Conservation (phyloP, 352 stramenopile genomes). For the Globisporangium radiosum region DNA sequence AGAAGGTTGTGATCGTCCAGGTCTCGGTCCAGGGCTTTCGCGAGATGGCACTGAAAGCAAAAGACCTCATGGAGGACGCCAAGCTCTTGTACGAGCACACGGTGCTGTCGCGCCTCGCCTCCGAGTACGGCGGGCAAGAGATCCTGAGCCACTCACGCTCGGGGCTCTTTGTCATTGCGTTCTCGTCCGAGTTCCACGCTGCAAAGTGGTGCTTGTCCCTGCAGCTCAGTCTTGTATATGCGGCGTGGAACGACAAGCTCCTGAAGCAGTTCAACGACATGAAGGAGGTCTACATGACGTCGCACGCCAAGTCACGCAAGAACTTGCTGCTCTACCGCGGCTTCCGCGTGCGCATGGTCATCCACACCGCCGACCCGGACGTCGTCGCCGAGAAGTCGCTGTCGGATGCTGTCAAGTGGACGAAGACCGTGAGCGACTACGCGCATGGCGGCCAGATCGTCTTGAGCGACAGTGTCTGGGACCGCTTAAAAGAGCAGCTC, state of each 20-base stretch:
- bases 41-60: conserved; percentile 63
- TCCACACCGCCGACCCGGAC: conserved; percentile 64
- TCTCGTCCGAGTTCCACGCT: conserved; percentile 80
- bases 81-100: conserved; percentile 85
- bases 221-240: conserved; percentile 80
- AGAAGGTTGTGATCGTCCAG: conserved; percentile 81
- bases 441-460: conserved; percentile 81
- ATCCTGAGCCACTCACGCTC: conserved; percentile 69
- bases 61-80: conserved; percentile 84
- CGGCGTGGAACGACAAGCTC: conserved; percentile 83
- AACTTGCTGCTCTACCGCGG: conserved; percentile 75
- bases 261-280: conserved; percentile 81
- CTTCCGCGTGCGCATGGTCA: conserved; percentile 84
- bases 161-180: conserved; percentile 79
- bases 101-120: conserved; percentile 72
- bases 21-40: conserved; percentile 80
- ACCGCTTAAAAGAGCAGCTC: conserved; percentile 81
- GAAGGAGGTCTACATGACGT: conserved; percentile 60
- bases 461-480: conserved; percentile 80
- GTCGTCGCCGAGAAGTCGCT: conserved; percentile 50
- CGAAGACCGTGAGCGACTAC: conserved; percentile 78
- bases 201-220: conserved; percentile 85
- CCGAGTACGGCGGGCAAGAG: conserved; percentile 79
- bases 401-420: conserved; percentile 76
- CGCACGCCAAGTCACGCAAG: conserved; percentile 57